Conservation (phyloP, 371 early-diverging fungal genomes). For the Vittaforma corneae region DNA sequence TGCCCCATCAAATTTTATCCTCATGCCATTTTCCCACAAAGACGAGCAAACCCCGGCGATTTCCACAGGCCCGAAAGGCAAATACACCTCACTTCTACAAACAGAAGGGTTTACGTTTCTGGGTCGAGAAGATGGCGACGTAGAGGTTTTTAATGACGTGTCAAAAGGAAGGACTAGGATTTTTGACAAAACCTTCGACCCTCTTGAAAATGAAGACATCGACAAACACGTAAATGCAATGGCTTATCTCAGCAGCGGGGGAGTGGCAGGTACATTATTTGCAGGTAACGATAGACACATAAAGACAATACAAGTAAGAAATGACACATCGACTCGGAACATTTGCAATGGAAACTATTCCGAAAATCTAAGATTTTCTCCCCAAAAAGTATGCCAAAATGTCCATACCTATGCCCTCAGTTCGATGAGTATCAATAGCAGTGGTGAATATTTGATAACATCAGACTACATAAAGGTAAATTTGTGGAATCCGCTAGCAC, state of each 20-base stretch:
- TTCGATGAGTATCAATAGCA: slow-evolving; percentile 88
- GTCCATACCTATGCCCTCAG: slow-evolving; percentile 97
- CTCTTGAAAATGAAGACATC: slow-evolving; percentile 91
- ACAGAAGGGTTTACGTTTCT: no score
- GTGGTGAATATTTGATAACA: slow-evolving; percentile 83
- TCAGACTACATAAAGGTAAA: slow-evolving; percentile 93
- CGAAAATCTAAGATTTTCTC: neutral
- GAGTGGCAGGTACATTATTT: slow-evolving; percentile 28
- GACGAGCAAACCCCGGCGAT: no score
- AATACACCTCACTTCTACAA: no score
- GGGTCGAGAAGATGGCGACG: slow-evolving; percentile 22
- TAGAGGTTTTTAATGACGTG: neutral
- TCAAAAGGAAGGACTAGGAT: neutral
- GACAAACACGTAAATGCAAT: slow-evolving; percentile 97
- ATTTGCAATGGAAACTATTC: slow-evolving; percentile 13
- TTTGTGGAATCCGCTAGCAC: slow-evolving; percentile 78
- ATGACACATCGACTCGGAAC: slow-evolving; percentile 10
- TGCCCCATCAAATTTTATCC: no score
- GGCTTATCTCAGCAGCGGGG: slow-evolving; percentile 65
- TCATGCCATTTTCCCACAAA: no score
- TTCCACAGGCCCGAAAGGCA: no score
- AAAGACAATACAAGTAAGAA: slow-evolving; percentile 44
- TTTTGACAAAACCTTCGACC: slow-evolving; percentile 89
- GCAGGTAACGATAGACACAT: slow-evolving; percentile 52
- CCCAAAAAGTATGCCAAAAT: slow-evolving; percentile 65